Evolutionary conservation across 2,329 filamentous ascomycete species (phyloP).

Genomic region (Alternaria burnsii): DNA sequence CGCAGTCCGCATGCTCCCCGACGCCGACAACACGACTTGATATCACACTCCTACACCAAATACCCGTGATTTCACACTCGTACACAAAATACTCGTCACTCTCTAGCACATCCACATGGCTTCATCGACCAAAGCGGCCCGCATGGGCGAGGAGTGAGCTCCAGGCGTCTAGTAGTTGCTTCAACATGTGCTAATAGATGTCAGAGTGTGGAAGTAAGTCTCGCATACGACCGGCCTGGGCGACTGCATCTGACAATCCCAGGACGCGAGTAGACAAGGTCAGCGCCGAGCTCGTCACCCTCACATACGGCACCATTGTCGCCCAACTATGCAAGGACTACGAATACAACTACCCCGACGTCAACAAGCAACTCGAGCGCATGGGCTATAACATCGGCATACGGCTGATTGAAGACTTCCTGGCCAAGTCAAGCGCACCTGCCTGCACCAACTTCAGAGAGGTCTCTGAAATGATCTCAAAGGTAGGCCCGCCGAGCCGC

Average conservation of each 20-base stretch:
- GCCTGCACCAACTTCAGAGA: conserved; percentile 93
- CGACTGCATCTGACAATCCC: conserved; percentile 36
- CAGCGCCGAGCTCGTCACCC: conserved; percentile 94
- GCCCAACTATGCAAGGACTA: conserved; percentile 97
- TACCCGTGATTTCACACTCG: not conserved
- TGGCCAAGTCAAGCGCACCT: conserved; percentile 91
- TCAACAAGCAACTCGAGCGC: conserved; percentile 97
- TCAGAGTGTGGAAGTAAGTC: conserved; percentile 91
- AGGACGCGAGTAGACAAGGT: conserved; percentile 97
- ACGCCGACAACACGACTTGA: conserved; percentile 28
- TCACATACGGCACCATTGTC: conserved; percentile 98
- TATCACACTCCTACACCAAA: not conserved
- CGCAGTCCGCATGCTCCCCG: conserved; percentile 22
- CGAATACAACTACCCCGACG: conserved; percentile 90
- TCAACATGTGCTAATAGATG: conserved; percentile 46
- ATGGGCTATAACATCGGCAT: conserved; percentile 99
- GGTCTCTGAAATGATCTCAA: conserved; percentile 95
- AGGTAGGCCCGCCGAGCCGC: conserved; percentile 61
- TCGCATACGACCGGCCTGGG: conserved; percentile 1
- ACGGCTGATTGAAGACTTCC: conserved; percentile 94
- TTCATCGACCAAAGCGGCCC: conserved; percentile 69
- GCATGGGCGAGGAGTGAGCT: conserved; percentile 78
- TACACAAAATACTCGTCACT: not conserved
- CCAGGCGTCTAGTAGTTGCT: conserved; percentile 26
- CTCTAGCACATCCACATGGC: conserved; percentile 47